Conservation (phyloP, 2,329 filamentous ascomycete genomes). For the Colletotrichum camelliae region DNA sequence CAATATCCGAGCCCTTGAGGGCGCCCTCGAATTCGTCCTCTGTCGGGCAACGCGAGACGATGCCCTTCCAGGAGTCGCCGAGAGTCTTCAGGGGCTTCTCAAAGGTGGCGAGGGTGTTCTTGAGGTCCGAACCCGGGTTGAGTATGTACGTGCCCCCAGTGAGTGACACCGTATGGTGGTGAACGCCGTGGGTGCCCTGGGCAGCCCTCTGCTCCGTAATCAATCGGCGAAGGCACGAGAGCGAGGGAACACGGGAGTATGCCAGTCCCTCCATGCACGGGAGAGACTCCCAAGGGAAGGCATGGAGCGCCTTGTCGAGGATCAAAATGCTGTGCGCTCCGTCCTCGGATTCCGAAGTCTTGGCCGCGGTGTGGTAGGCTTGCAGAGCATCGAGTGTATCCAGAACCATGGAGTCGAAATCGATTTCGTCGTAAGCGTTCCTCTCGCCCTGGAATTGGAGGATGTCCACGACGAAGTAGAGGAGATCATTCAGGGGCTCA, state of each 20-base stretch:
- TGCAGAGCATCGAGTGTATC: slow-evolving; percentile 86
- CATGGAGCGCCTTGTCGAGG: slow-evolving; percentile 87
- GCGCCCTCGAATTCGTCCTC: slow-evolving; percentile 78
- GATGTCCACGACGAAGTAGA: slow-evolving; percentile 97
- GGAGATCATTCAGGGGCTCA: slow-evolving; percentile 86
- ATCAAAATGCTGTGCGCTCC: slow-evolving; percentile 82
- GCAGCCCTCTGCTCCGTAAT: slow-evolving; percentile 58
- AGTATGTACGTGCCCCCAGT: slow-evolving; percentile 77
- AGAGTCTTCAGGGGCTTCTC: slow-evolving; percentile 69
- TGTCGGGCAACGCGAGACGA: slow-evolving; percentile 71
- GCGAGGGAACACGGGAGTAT: slow-evolving; percentile 86
- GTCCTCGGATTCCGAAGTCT: slow-evolving; percentile 44
- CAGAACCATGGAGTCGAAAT: slow-evolving; percentile 90
- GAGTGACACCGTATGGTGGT: slow-evolving; percentile 56
- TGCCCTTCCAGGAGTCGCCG: slow-evolving; percentile 72
- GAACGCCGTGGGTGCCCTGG: background rate
- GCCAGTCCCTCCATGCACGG: slow-evolving; percentile 81
- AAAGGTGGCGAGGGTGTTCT: slow-evolving; percentile 79
- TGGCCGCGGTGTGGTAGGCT: slow-evolving; percentile 69
- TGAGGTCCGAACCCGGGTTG: slow-evolving; percentile 86
- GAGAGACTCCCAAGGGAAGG: slow-evolving; percentile 95
- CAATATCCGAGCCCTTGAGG: slow-evolving; percentile 70
- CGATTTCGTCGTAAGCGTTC: slow-evolving; percentile 97
- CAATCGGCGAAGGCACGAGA: slow-evolving; percentile 80
- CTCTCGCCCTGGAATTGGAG: slow-evolving; percentile 95